Conservation (phyloP, 345 rosid genomes). For the Boechera divaricarpa region DNA sequence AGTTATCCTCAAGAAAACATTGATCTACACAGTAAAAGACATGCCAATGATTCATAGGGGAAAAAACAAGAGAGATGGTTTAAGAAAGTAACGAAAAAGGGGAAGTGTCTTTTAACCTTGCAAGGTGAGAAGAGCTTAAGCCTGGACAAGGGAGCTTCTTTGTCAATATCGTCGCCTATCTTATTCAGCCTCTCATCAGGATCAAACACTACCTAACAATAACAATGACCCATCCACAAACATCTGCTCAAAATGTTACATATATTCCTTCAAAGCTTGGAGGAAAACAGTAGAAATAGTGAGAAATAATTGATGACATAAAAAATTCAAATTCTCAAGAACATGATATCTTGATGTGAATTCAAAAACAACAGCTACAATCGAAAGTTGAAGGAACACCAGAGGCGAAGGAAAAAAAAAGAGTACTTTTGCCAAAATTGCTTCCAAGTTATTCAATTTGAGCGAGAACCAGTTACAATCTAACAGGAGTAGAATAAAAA, state of each 20-base stretch:
- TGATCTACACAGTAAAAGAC: constrained; percentile 54
- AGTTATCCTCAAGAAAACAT: constrained; percentile 92
- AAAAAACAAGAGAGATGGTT: constrained; percentile 38
- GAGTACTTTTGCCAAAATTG: neutral
- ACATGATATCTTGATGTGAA: neutral
- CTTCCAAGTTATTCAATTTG: constrained; percentile 15
- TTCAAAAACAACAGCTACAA: too few species aligned
- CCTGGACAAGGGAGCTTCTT: constrained; percentile 87
- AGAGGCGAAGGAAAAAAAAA: neutral
- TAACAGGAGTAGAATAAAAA: neutral
- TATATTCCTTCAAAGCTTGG: too few species aligned
- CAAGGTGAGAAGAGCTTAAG: constrained; percentile 95
- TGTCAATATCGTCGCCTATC: constrained; percentile 78
- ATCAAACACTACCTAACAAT: constrained; percentile 73
- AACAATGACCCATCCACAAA: constrained; percentile 2
- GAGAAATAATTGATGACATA: neutral
- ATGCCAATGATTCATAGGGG: neutral
- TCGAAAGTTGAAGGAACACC: too few species aligned
- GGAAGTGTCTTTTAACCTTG: constrained; percentile 57
- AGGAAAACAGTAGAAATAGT: too few species aligned
- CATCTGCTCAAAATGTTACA: neutral
- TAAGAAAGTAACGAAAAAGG: neutral
- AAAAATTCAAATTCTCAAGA: neutral
- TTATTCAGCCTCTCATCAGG: constrained; percentile 80
- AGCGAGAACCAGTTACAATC: constrained; percentile 10